Base-by-base conservation (phyloP, 305 asterid species). In the Vinca major region DNA sequence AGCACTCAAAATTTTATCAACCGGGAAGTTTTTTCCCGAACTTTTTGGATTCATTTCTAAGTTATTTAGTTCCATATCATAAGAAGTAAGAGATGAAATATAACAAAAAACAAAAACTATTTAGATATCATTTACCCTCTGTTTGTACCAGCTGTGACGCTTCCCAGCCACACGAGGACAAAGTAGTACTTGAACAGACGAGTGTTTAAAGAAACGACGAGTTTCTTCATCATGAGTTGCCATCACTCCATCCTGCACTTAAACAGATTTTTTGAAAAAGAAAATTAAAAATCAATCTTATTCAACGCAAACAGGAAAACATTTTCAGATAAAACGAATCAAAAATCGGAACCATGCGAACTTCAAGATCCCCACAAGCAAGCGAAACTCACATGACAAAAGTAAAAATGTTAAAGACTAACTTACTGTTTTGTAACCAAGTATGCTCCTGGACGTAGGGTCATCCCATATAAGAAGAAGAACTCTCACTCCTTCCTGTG, bases 401-500 rank as follows among this genome's bases (percentile, higher is more conserved):
- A n/a, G n/a, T n/a, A n/a, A n/a, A 26, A 26, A 26, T 26, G 33
- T 26, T 26, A 26, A 26, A 39, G 26, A 73, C 3, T 7, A 43
- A 68, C 92, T 83, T 85, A 89, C 99, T 39, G 89, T 89, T 81
- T 84, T 89, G 87, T 91, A 93, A 49, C 99, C 97, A 63, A 91
- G 76, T 78, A 93, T 89, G 83, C 84, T 93, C 82, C 96, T 91
- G 54, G 99, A 93, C 0, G 96, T 91, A 26, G 99, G 99, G 67
- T 93, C 99, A 73, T 91, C 99, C 99, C 99, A 93, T 57, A 91
- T 70, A 60, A 93, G 96, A 74, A 93, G 97, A 79, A 93, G 79
- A 63, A 91, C 99, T 78, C 99, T 88, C 68, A 93, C 99, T 71
- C 99, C 99, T 86, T 93, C 99, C 80, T 87, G 96, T 68, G 99